Base-by-base conservation (phyloP, 768 basidiomycete genomes). In the Asterophora lycoperdoides region DNA sequence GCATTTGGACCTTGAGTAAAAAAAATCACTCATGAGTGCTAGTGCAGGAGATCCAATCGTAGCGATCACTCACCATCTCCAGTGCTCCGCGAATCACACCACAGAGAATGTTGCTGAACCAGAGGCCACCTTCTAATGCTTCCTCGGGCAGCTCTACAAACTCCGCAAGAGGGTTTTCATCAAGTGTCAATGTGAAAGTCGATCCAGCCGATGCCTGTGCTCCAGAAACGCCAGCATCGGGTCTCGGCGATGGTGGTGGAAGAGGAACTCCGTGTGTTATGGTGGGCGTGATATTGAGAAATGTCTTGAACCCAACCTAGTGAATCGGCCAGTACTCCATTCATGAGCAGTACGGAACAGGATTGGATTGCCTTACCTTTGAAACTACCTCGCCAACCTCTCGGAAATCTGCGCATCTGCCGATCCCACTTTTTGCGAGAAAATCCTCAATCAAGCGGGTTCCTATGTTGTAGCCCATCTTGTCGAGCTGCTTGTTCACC, bases 381-480 rank as follows among this genome's bases (percentile, higher is more conserved):
- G 94, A 80, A 13, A 97, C 79, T 49, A 96, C 91, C 70, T 99
- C 96, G 3, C 93, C 96, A 0, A 92, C 89, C 66, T 98, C 95
- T 56, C 79, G 78, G 64, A 99, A 96, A 70, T 97, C 93, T 13
- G 84, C 71, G 67, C 96, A 99, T 56, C 91, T 76, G n/a, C 89
- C 91, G 15, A 96, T 64, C n/a, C 78, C 83, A 54, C 93, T 93
- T 62, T 90, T 83, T 18, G 96, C 95, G 40, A 99, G 77, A 61
- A 99, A 96, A 63, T 99, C 96, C 63, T 99, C 96, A 49, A 99
- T 96, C 46, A 99, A 71, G 33, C 96, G 77, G 18, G 86, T 95
- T 20, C 96, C 96, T 51, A 99, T 98, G 64, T 94, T 96, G 68
- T 96, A 97, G 3, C 96, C 96, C 95, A 97, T 98, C 72, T 93